Base-by-base conservation (phyloP, 129 eudicot species). In the Artemisia tridentata region DNA sequence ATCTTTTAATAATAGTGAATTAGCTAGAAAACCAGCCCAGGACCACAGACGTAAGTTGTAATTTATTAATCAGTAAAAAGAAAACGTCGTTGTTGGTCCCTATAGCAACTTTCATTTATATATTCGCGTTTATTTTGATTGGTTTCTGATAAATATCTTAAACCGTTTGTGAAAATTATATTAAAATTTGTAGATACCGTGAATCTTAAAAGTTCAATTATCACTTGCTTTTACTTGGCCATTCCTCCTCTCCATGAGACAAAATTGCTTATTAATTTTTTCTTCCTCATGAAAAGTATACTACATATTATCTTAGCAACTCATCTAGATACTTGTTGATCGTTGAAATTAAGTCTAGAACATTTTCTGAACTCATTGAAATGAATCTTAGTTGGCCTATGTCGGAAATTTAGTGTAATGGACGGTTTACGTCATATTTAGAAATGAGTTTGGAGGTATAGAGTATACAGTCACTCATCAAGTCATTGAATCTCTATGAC, bases 71-170 rank as follows among this genome's bases (percentile, higher is more conserved):
- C 20, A 13, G 3, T 55, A 21, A 49, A 15, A 34, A 65, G 29
- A 58, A 45, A 65, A 18, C 48, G 19, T 52, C 34, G 19, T 69
- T 5, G 18, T 10, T 69, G 53, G 64, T 55, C 52, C n/a, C 14
- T 70, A 43, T 41, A 19, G 66, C 45, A 56, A 68, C 72, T n/a
- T 68, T 50, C 25, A 38, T 70, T 56, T 70, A 7, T 19, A 55
- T 18, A 57, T 57, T 7, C 3, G 41, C 5, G 16, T 70, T 14
- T 31, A 10, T 11, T 46, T 56, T 56, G 9, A 38, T 56, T 2
- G 63, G 25, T 53, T 52, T 13, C 4, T 34, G 43, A 38, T 7
- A 7, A 38, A 38, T 38, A 38, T 38, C 45, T 38, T 7, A 38
- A 38, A 34, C 45, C 45, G 45, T 1, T 38, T 38, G 45, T 7